Evolutionary conservation across 2,329 filamentous ascomycete genomes (phyloP), one percentile per base, ranked within the genome.

Genomic region (Xylariomycetidae sp.): DNA sequence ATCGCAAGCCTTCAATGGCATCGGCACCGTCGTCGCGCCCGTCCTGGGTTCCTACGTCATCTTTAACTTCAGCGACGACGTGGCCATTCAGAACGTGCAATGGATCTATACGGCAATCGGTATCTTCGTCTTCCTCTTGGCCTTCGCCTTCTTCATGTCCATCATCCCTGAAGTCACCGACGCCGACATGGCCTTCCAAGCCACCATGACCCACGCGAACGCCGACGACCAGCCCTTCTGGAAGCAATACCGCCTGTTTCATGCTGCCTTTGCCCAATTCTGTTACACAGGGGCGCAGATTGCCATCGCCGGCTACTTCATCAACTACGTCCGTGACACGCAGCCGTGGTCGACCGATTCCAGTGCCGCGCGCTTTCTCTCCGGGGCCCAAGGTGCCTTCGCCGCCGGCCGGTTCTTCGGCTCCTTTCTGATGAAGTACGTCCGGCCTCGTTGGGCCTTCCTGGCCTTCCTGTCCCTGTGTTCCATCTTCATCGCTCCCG

Each of bases 61-160:
- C 60, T 88, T 88, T 62, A 73, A 70, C 35, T 72, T 75, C 29
- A 66, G 70, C 35, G 70, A 74, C 33, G 64, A 72, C 8, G 57
- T 60, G 3, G 74, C 76, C 1, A 64, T 86, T 3, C 67, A 68
- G 43, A 78, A 79, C 35, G 83, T 88, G 2, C 82, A 88, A 57
- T 88, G 79, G 76, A 79, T 85, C 1, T 88, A 88, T 46, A 70
- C 85, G 4, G 74, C 77, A 29, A 84, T 88, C 39, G 82, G 79
- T 4, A 64, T 72, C 50, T 87, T 87, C 42, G 83, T 87, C 19
- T 76, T 77, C 43, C 49, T 76, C 2, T 67, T 88, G 3, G 81
- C 79, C 3, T 56, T 67, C 5, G 62, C 80, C n/a, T 84, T 86
- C 55, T 81, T 76, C 59, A 54, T 85, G 25, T 74, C 76, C 7